phyloP scores from a whole-genome alignment of 179 eudicot genomes.

The Heliamphora pulchella region DNA sequence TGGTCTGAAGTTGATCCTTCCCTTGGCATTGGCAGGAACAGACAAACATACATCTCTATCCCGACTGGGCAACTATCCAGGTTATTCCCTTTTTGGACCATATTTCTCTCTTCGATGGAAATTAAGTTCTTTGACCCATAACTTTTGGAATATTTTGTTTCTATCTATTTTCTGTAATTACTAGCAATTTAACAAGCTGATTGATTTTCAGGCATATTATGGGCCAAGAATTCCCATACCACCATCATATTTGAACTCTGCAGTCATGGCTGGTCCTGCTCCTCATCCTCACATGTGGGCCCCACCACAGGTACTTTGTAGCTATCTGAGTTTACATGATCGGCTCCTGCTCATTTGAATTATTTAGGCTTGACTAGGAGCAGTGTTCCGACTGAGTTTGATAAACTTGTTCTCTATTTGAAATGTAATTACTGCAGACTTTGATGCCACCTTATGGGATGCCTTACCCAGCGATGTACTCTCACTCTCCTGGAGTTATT shows the following conservation, averaged over 20 bases:
- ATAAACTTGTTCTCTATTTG: neutral
- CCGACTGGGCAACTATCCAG: constrained; percentile 22
- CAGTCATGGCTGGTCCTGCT: constrained; percentile 16
- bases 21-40: constrained; percentile 23
- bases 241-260: constrained; percentile 15
- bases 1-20: constrained; percentile 1
- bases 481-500: constrained; percentile 22
- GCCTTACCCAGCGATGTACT: constrained; percentile 19
- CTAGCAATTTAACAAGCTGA: constrained; percentile 9
- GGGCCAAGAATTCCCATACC: constrained; percentile 21
- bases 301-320: constrained; percentile 10
- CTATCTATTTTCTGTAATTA: neutral
- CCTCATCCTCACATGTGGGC: constrained; percentile 20
- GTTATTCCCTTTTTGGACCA: constrained; percentile 8
- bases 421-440: constrained; percentile 9
- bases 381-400: neutral
- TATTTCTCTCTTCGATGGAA: neutral
- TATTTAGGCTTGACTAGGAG: neutral
- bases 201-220: constrained; percentile 23
- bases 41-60: constrained; percentile 20
- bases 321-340: neutral
- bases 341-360: neutral
- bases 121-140: constrained; percentile 2
- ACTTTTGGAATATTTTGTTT: neutral
- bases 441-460: constrained; percentile 23